These are phyloP conservation scores for Kwoniella pini DNA, from an alignment of 768 basidiomycete species.

Conservation along the genomic window DNA sequence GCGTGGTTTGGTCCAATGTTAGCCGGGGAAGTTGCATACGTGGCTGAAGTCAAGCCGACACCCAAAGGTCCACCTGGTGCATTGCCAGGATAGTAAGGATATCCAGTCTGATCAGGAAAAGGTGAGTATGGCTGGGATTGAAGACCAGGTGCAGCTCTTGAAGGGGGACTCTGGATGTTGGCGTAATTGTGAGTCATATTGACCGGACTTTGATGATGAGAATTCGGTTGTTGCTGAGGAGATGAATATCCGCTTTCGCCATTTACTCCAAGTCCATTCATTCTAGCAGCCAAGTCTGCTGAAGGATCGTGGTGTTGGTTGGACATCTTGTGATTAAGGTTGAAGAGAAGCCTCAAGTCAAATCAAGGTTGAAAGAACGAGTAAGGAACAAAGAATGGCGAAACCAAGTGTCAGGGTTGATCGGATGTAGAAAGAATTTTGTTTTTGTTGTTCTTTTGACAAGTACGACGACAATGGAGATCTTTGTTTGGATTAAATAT, in stretches of 20 bases:
- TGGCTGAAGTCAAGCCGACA: conserved; percentile 2
- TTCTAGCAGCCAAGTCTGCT: conserved; percentile 11
- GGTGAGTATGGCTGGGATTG: conserved; percentile 1
- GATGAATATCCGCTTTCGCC: background rate
- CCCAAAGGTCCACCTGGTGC: background rate
- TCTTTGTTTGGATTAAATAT: too few species aligned
- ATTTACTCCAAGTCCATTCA: conserved; percentile 13
- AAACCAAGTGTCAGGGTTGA: too few species aligned
- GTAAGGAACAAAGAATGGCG: too few species aligned
- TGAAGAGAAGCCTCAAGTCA: too few species aligned
- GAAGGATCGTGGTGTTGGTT: conserved; percentile 3
- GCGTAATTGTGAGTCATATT: conserved; percentile 7
- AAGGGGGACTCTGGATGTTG: conserved; percentile 6
- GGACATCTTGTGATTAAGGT: background rate
- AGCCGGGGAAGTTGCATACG: background rate
- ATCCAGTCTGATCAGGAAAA: conserved; percentile 2
- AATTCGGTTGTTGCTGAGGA: background rate
- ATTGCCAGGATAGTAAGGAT: conserved; percentile 8
- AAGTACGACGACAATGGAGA: too few species aligned
- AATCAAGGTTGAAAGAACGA: too few species aligned
- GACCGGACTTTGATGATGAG: conserved; percentile 9
- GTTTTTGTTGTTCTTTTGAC: too few species aligned
- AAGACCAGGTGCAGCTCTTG: background rate
- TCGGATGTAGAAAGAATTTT: too few species aligned
- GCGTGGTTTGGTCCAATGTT: background rate